These are phyloP conservation scores for Polytrichum commune DNA, from an alignment of 225 moss, liverwort and hornwort species.

Conservation along the genomic window DNA sequence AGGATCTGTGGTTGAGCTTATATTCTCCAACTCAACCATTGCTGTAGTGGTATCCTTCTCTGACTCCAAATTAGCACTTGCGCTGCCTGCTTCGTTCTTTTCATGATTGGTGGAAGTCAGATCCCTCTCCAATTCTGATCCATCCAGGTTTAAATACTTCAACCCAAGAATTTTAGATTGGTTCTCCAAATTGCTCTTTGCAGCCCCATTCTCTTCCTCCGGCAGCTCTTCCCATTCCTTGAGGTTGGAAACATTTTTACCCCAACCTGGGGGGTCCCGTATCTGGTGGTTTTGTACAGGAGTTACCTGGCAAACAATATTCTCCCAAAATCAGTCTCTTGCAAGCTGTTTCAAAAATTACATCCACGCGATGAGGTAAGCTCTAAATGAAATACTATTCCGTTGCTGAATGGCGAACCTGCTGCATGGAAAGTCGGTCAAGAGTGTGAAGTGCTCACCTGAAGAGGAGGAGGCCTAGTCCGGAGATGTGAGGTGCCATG, in stretches of 20 bases:
- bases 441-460: slow-evolving; percentile 13
- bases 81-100: background rate
- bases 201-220: slow-evolving; percentile 39
- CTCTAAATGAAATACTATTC: too few species aligned
- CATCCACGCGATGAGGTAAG: too few species aligned
- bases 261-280: slow-evolving; percentile 88
- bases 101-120: background rate
- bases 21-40: slow-evolving; percentile 1
- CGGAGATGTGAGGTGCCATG: slow-evolving; percentile 76
- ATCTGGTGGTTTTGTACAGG: slow-evolving; percentile 33
- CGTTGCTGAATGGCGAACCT: too few species aligned
- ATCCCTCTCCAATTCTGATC: slow-evolving; percentile 13
- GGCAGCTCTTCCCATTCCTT: slow-evolving; percentile 84
- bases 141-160: slow-evolving; percentile 50
- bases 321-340: background rate
- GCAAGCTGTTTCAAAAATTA: too few species aligned
- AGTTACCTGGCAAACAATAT: slow-evolving; percentile 43
- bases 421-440: too few species aligned
- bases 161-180: slow-evolving; percentile 80
- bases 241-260: slow-evolving; percentile 60
- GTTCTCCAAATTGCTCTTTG: slow-evolving; percentile 10
- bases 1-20: slow-evolving; percentile 21
- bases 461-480: slow-evolving; percentile 65
- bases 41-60: background rate
- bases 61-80: background rate